Base-by-base conservation (phyloP, 805 yeast species). In the Geotrichum ghanense region DNA sequence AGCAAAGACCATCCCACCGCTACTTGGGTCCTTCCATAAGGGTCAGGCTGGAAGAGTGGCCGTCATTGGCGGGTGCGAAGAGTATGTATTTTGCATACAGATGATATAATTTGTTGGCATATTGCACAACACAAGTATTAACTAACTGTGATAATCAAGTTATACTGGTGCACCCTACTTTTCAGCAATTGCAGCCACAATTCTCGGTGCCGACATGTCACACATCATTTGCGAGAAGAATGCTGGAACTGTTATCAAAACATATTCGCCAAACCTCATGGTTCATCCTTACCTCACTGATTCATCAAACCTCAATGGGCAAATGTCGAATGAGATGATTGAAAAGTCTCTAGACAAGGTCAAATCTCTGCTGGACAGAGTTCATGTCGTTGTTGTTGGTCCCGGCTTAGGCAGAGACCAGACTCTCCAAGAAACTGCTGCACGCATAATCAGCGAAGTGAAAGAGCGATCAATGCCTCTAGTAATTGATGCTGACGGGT, bases 111-210 rank as follows among this genome's bases (percentile, higher is more conserved):
- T 19, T 12, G n/a, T 21, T 10, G 25, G 20, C 12, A 17, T 27
- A 10, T 25, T 25, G 20, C 12, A 26, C 10, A 23, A 26, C 35
- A 16, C n/a, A n/a, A n/a, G n/a, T n/a, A n/a, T n/a, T 27, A 17
- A 26, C 19, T 26, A 22, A 41, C 39, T 45, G 53, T 54, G 47
- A 53, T 52, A 45, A 21, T 7, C 3, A 16, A 67, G 72, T 61
- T 90, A 88, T 61, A 89, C 97, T 0, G 98, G 98, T 0, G 98
- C 98, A 0, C 97, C 97, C 1, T 92, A 72, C 63, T 92, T 92
- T 62, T 75, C 95, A 27, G 83, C 94, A 3, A 82, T 83, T 60
- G 83, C 95, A 1, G 77, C 95, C 1, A 84, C 95, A 1, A 65
- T 83, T 31, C 72, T 82, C 44, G 98, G 98, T 0, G 81, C 88